Conservation (phyloP, 192 early-diverging fungal genomes). For the Rhizophagus clarus region DNA sequence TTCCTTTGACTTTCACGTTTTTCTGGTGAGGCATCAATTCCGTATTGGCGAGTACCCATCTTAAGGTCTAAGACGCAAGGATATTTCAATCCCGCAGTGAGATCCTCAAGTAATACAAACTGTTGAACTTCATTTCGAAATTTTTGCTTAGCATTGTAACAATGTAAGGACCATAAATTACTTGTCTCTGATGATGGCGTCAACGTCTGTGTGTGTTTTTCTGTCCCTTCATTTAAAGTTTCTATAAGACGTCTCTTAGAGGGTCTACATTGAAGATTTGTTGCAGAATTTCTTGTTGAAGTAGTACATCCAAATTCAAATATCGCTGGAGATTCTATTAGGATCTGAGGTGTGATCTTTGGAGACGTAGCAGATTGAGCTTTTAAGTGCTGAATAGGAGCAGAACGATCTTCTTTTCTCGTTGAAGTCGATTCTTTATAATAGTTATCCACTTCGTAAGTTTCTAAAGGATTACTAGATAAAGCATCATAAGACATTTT, state of each 20-base stretch:
- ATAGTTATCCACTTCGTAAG: neutral
- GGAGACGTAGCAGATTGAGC: neutral
- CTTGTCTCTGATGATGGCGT: neutral
- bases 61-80: conserved; percentile 98
- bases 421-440: neutral
- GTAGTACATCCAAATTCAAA: neutral
- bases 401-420: neutral
- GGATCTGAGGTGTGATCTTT: neutral
- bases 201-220: neutral
- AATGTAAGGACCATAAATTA: conserved; percentile 30
- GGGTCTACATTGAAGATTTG: neutral
- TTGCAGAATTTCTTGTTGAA: neutral
- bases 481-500: neutral
- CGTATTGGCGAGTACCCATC: conserved; percentile 98
- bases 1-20: conserved; percentile 87
- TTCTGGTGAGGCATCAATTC: conserved; percentile 79
- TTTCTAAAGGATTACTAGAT: neutral
- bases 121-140: conserved; percentile 45
- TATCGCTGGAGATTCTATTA: neutral
- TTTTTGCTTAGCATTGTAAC: conserved; percentile 12
- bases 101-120: conserved; percentile 92
- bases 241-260: neutral
- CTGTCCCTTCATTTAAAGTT: neutral
- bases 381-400: neutral
- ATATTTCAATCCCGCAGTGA: conserved; percentile 84